Base-by-base conservation (phyloP, 78 protist genomes). In the Corallochytrium limacisporum region DNA sequence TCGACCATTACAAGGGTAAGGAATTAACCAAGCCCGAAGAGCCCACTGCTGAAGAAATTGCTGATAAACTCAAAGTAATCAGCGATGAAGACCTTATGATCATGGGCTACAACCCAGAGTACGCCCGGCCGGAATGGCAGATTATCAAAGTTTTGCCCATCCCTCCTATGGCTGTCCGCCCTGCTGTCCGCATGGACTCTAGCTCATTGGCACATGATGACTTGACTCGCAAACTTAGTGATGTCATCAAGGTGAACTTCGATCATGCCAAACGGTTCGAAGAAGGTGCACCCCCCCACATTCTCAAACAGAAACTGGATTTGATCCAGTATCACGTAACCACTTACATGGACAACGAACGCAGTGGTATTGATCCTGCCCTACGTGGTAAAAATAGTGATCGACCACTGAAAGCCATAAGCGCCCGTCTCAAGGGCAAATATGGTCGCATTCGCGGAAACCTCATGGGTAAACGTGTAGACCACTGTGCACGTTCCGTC, bases 381-480 rank as follows among this genome's bases (percentile, higher is more conserved):
- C n/a, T n/a, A n/a, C n/a, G n/a, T n/a, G n/a, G 62, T 33, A 85
- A 79, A n/a, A 77, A 83, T 57, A 48, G 84, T 8, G 97, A 94
- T 9, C 69, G 93, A 7, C 98, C 98, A 26, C 53, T 95, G 76
- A 98, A 96, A 75, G 51, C 98, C 46, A 84, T 98, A 38, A 31
- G 86, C 28, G 92, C 95, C 71, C 83, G 99, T 20, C 62, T 98
- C 54, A 91, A 94, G 78, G 99, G 98, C 22, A 98, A 98, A 77
- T 97, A 89, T 53, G 99, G 99, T 32, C 79, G 99, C 20, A 74
- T 98, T 33, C 85, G 99, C 15, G 94, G 93, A 35, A 91, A 96
- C 74, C 83, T 98, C 35, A 97, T 98, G 99, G 99, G 99, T 32
- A 98, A 98, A 76, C 98, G 99, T 40, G 96, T 89, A 20, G 98